These are phyloP conservation scores for Ophiostoma populinum DNA, from an alignment of 2,329 filamentous ascomycete genomes.

Conservation along the genomic window DNA sequence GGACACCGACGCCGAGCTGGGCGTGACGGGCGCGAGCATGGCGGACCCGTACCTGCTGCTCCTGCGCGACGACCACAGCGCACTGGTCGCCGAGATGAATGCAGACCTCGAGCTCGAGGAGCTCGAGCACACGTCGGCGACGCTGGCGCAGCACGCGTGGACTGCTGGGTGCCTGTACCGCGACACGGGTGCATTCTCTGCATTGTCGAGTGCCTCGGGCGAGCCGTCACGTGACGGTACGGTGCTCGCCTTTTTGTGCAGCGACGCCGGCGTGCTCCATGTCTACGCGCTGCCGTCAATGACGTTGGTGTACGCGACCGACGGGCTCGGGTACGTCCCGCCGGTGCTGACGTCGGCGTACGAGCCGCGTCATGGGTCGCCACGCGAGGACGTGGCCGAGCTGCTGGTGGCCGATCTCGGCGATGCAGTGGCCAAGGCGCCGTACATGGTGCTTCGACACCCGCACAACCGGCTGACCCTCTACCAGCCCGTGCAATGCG, in stretches of 20 bases:
- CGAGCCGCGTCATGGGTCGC: constrained; percentile 48
- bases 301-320: constrained; percentile 53
- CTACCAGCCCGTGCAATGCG: constrained; percentile 68
- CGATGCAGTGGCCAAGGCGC: constrained; percentile 48
- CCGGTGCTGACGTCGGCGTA: constrained; percentile 58
- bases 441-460: constrained; percentile 70
- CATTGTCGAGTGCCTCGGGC: no score
- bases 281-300: constrained; percentile 66
- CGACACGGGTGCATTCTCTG: constrained; percentile 42
- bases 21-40: constrained; percentile 66
- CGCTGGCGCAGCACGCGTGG: constrained; percentile 51
- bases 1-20: constrained; percentile 64
- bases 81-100: constrained; percentile 65
- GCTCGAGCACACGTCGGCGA: constrained; percentile 43
- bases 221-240: no score
- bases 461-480: constrained; percentile 67
- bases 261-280: constrained; percentile 53
- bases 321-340: constrained; percentile 63
- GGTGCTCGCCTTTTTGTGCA: constrained; percentile 66
- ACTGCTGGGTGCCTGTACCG: constrained; percentile 67
- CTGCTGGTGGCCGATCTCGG: constrained; percentile 74
- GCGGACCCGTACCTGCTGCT: constrained; percentile 74
- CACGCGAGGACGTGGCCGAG: constrained; percentile 59
- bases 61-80: constrained; percentile 65
- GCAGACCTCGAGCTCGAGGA: constrained; percentile 74